Evolutionary conservation across 768 basidiomycete genomes (phyloP), one percentile per base, ranked within the genome.

Genomic region (Mycena indigotica): DNA sequence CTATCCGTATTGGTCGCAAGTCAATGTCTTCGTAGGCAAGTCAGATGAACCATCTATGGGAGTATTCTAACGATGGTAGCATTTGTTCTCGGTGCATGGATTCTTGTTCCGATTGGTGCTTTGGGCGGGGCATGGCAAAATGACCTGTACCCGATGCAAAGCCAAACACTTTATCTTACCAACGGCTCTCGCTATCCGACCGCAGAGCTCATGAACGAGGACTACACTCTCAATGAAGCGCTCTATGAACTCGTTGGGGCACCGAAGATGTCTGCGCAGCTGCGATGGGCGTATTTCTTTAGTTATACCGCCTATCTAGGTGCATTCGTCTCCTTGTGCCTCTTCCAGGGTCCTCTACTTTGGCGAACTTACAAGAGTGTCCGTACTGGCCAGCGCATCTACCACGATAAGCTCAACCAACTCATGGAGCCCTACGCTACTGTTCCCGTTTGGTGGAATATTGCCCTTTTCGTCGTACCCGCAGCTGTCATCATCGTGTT

Each of bases 1-100:
- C 60, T 66, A 64, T 48, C 67, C 67, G n/a, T 68, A 65, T 39
- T 68, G 67, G 67, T 50, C 67, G 28, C 63, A 66, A 53, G 60
- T 66, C 26, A 68, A 68, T 46, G 32, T 60, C 24, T 66, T 66
- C 29, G 62, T 46, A 21, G 41, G 41, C 23, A 44, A 15, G 41
- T 44, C 6, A 8, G 15, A 44, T 44, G 13, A 8, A 44, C n/a
- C 5, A 44, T 44, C 6, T 44, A 15, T 44, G n/a, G n/a, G 15
- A 44, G 12, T 8, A 8, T 44, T 19, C 41, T 21, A n/a, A n/a
- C n/a, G n/a, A n/a, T n/a, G n/a, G n/a, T n/a, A 8, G 62, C 65
- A 5, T 65, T 57, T n/a, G 53, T 66, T 15, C 55, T 68, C 6
- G 66, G 57, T n/a, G 63, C 64, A 0, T 68, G 66, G 67, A 64